These are phyloP conservation scores for Penicillium cosmopolitanum DNA, from an alignment of 495 filamentous ascomycete species.

Conservation along the genomic window DNA sequence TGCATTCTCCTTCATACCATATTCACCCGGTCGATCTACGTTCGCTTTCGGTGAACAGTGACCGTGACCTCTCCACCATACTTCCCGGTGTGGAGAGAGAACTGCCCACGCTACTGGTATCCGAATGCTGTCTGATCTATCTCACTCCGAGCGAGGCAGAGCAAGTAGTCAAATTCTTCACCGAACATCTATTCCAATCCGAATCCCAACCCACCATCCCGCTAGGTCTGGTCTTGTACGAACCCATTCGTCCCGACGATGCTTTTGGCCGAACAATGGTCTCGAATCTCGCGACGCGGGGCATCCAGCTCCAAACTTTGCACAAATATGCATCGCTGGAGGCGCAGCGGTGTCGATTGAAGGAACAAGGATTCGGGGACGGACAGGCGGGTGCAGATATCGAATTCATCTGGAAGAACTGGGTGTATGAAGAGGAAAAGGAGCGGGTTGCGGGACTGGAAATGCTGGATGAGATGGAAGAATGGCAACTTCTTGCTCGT, in stretches of 20 bases:
- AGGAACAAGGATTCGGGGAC: conserved; percentile 58
- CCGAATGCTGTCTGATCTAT: conserved; percentile 94
- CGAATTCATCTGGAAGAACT: conserved; percentile 73
- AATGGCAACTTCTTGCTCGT: conserved; percentile 83
- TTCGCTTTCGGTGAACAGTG: conserved; percentile 42
- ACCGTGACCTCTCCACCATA: conserved; percentile 23
- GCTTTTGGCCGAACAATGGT: conserved; percentile 91
- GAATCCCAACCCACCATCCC: conserved; percentile 28
- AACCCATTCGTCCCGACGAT: conserved; percentile 82
- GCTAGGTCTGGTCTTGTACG: conserved; percentile 78
- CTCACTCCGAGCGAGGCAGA: conserved; percentile 64
- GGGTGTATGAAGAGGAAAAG: conserved; percentile 74
- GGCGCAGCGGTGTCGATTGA: conserved; percentile 68
- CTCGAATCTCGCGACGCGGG: conserved; percentile 81
- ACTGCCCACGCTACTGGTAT: conserved; percentile 82
- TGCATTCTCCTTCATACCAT: conserved; percentile 60
- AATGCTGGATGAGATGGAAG: conserved; percentile 93
- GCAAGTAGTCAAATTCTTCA: conserved; percentile 69
- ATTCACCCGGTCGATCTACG: conserved; percentile 86
- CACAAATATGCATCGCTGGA: conserved; percentile 65
- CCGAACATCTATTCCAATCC: conserved; percentile 47
- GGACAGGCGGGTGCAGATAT: conserved; percentile 68
- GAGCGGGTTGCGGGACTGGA: conserved; percentile 78
- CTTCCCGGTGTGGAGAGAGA: conserved; percentile 48
- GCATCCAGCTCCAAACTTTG: conserved; percentile 83